Base-by-base conservation (phyloP, 2,329 filamentous ascomycete genomes). In the Penicillium sp. region DNA sequence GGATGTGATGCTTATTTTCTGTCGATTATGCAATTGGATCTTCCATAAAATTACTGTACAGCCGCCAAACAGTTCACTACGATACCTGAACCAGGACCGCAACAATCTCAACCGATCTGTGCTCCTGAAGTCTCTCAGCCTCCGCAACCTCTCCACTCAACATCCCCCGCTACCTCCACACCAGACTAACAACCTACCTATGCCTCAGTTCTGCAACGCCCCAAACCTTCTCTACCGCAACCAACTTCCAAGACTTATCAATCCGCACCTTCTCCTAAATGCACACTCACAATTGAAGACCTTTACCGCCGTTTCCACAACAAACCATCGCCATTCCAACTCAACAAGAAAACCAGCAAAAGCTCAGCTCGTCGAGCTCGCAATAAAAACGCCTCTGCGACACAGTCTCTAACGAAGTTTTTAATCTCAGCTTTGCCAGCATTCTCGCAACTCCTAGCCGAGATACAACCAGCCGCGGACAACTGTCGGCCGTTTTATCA, bases 401-500 rank as follows among this genome's bases (percentile, higher is more conserved):
- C 55, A 55, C 44, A 48, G 29, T 57, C 46, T 40, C 48, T 52
- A 21, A 40, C 49, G 32, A 54, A 36, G 44, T 54, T 57, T 21
- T 34, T 50, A 36, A 23, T 40, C 21, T 57, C 49, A 45, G 49
- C 49, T 47, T 50, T 55, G 21, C 49, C 51, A 39, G 43, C 49
- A 34, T 57, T 57, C 33, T 52, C 49, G 43, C 49, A 36, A 29
- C 52, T 55, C 24, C 45, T 57, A 50, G 24, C 33, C 44, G 52
- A 52, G 43, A 57, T 57, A 49, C 52, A 57, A 21, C 49, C 51
- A 51, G 51, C 48, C 29, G 20, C 51, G 51, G 51, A 54, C 33
- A 36, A 23, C 43, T 34, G 29, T 12, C 34, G 36, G 48, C 51
- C 47, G 46, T 47, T 39, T 46, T 41, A 53, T 49, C 24, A 23